A percentile compares a stretch with the other conserved stretches of the same genome.
These are phyloP conservation scores for Chaetomium strumarium DNA, from an alignment of 2,329 filamentous ascomycete genomes.

Conservation along the genomic window DNA sequence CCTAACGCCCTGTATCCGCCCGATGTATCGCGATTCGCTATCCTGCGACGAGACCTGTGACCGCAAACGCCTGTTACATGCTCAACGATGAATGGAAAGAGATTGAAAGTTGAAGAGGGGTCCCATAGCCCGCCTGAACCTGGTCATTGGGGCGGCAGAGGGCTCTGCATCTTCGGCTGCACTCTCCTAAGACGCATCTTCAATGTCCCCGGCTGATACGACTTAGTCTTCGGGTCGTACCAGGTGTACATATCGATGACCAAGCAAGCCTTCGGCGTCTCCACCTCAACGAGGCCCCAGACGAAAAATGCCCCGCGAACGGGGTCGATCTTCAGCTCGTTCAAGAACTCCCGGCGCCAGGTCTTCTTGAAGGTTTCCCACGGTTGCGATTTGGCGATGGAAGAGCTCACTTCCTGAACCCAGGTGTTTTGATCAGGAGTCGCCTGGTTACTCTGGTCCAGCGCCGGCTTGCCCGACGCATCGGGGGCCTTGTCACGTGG, in stretches of 20 bases:
- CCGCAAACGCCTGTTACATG: conserved; percentile 6
- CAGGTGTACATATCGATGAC: conserved; percentile 47
- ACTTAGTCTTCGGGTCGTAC: conserved; percentile 51
- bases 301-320: conserved; percentile 48
- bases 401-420: conserved; percentile 17
- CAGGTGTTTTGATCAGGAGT: conserved; percentile 20
- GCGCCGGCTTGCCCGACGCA: conserved; percentile 12
- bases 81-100: not conserved
- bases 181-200: not conserved
- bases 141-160: not conserved
- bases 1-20: not conserved
- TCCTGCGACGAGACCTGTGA: not conserved
- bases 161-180: not conserved
- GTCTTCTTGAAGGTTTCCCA: conserved; percentile 32
- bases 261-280: conserved; percentile 40
- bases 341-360: conserved; percentile 42
- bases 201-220: conserved; percentile 1
- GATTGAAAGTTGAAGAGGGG: not conserved
- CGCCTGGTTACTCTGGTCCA: not conserved
- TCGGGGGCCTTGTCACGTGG: conserved; percentile 10
- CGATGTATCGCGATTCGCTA: not conserved
- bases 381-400: conserved; percentile 31
- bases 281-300: conserved; percentile 49
- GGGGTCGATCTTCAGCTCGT: conserved; percentile 35
- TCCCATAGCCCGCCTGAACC: not conserved